A percentile compares a stretch with the other conserved stretches of the same genome.
Conservation (phyloP, 2,329 filamentous ascomycete species). For the Epichloe brachyelytri region DNA sequence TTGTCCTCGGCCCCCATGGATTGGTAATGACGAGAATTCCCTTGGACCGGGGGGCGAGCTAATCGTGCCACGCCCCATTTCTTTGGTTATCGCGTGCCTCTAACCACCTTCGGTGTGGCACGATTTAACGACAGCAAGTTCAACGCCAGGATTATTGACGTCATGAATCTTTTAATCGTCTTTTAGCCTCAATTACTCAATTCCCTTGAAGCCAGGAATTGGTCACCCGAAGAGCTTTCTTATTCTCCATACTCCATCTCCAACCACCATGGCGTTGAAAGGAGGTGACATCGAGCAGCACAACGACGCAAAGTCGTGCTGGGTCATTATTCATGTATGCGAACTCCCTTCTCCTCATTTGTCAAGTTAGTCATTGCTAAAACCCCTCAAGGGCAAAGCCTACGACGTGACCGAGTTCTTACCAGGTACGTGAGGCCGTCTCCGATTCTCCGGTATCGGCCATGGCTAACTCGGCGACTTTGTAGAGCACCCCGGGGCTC, state of each 20-base stretch:
- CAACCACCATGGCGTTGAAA: constrained; percentile 28
- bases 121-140: not conserved
- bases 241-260: too few relatives aligned
- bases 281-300: constrained; percentile 53
- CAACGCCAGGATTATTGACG: not conserved
- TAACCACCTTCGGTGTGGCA: too few relatives aligned
- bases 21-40: not conserved
- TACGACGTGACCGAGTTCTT: constrained; percentile 87
- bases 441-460: not conserved
- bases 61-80: too few relatives aligned
- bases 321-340: constrained; percentile 70
- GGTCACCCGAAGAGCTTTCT: too few relatives aligned
- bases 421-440: constrained; percentile 39
- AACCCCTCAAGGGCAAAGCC: constrained; percentile 48
- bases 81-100: too few relatives aligned
- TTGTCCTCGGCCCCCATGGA: too few relatives aligned
- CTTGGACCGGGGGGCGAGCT: not conserved
- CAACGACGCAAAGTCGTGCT: constrained; percentile 71
- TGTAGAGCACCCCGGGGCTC: constrained; percentile 75
- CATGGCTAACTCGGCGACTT: not conserved
- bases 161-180: not conserved
- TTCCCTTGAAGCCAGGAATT: too few relatives aligned
- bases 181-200: too few relatives aligned
- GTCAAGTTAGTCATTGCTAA: not conserved
- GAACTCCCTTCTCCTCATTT: not conserved